Percentiles rank a stretch among this genome's conserved stretches.
Conservation (phyloP, 2,329 filamentous ascomycete species). For the Thelonectria olida region DNA sequence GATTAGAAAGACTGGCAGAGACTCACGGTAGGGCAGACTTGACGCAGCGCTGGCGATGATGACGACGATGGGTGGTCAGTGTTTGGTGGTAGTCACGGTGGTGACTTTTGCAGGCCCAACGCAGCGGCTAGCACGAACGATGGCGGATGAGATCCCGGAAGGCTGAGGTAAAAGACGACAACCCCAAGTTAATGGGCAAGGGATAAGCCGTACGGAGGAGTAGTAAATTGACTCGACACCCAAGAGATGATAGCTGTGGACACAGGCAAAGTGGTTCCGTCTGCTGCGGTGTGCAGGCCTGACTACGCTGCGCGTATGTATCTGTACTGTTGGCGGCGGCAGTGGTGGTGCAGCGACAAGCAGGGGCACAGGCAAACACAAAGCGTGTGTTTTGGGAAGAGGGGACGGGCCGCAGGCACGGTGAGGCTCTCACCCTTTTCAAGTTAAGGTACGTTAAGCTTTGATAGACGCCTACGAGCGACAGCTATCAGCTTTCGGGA, state of each 20-base stretch:
- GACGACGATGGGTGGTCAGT: constrained; percentile 33
- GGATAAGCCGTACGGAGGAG: constrained; percentile 14
- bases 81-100: constrained; percentile 25
- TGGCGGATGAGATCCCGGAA: constrained; percentile 29
- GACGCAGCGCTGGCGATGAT: constrained; percentile 29
- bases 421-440: constrained; percentile 27
- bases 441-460: constrained; percentile 23
- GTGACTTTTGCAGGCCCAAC: constrained; percentile 33
- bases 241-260: constrained; percentile 16
- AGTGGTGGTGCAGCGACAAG: constrained; percentile 37
- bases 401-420: constrained; percentile 20
- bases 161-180: constrained; percentile 17
- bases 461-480: constrained; percentile 22
- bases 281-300: constrained; percentile 32
- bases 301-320: constrained; percentile 29
- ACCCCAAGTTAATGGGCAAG: constrained; percentile 26
- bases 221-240: constrained; percentile 3
- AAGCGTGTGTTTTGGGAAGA: constrained; percentile 27
- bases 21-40: constrained; percentile 29
- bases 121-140: constrained; percentile 38
- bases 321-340: constrained; percentile 23
- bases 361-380: constrained; percentile 26
- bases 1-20: constrained; percentile 9
- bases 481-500: constrained; percentile 14
- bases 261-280: constrained; percentile 29